Conservation (phyloP, 305 asterid genomes). For the Fraxinus platypoda region DNA sequence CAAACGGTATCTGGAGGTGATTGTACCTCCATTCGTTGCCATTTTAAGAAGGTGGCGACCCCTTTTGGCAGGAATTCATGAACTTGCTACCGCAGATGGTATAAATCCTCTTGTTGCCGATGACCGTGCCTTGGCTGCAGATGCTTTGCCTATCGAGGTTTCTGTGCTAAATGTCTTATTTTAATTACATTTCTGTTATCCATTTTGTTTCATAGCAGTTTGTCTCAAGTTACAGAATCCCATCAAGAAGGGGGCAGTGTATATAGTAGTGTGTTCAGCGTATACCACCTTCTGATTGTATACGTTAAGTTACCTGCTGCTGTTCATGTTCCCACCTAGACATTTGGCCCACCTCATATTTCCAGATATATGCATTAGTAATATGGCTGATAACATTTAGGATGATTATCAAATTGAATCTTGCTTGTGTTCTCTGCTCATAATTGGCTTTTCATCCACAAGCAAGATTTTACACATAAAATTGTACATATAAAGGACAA, state of each 20-base stretch:
- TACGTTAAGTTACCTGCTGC: background rate
- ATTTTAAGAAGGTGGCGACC: constrained; percentile 98
- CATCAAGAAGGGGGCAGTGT: constrained; percentile 1
- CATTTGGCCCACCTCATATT: constrained; percentile 3
- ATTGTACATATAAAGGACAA: background rate
- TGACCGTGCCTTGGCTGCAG: constrained; percentile 97
- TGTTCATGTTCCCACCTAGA: constrained; percentile 9
- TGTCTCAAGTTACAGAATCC: constrained; percentile 24
- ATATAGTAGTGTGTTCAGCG: background rate
- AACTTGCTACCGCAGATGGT: constrained; percentile 90
- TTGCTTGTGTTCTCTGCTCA: background rate
- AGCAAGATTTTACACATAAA: background rate
- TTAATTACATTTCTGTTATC: constrained; percentile 10
- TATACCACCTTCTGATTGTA: constrained; percentile 19
- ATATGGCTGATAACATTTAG: constrained; percentile 21
- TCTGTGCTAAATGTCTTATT: constrained; percentile 19
- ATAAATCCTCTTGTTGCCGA: constrained; percentile 89
- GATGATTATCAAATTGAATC: constrained; percentile 7
- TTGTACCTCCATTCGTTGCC: constrained; percentile 97
- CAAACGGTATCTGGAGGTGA: constrained; percentile 87
- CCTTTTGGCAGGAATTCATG: constrained; percentile 95
- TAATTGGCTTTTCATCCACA: background rate
- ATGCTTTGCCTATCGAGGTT: constrained; percentile 96
- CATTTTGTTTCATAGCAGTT: constrained; percentile 14
- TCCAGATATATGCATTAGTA: constrained; percentile 1